Evolutionary conservation across 805 yeast genomes (phyloP).

Genomic region (Saturnispora besseyi): DNA sequence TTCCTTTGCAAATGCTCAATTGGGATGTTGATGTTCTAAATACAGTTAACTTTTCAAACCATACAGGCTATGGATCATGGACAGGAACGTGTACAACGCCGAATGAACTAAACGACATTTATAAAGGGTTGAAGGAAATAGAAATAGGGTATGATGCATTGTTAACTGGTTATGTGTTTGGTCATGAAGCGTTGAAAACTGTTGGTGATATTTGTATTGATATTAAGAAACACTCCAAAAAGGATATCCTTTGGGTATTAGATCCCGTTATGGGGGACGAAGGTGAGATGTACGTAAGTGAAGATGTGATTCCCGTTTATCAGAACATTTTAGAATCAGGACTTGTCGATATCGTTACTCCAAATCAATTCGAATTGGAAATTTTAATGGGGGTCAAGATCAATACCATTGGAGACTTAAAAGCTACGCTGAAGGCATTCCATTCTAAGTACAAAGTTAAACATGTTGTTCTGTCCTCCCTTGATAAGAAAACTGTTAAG

Average conservation of each 20-base stretch:
- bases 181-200: constrained; percentile 37
- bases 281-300: constrained; percentile 56
- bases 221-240: constrained; percentile 29
- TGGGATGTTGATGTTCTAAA: constrained; percentile 64
- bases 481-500: constrained; percentile 22
- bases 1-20: constrained; percentile 54
- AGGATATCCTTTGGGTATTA: constrained; percentile 40
- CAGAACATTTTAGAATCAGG: constrained; percentile 35
- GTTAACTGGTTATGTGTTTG: constrained; percentile 63
- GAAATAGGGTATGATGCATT: constrained; percentile 41
- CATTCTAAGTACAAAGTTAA: constrained; percentile 43
- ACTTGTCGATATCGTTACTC: constrained; percentile 67
- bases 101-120: constrained; percentile 31
- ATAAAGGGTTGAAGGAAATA: constrained; percentile 30
- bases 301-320: constrained; percentile 51
- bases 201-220: constrained; percentile 31
- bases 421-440: constrained; percentile 37
- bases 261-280: constrained; percentile 84
- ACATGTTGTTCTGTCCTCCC: constrained; percentile 61
- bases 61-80: constrained; percentile 59
- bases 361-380: constrained; percentile 87
- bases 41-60: constrained; percentile 60
- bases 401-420: constrained; percentile 30
- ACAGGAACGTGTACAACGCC: constrained; percentile 39
- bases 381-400: constrained; percentile 40